Evolutionary conservation across 768 basidiomycete genomes (phyloP).

Genomic region (Rickenella mellea): DNA sequence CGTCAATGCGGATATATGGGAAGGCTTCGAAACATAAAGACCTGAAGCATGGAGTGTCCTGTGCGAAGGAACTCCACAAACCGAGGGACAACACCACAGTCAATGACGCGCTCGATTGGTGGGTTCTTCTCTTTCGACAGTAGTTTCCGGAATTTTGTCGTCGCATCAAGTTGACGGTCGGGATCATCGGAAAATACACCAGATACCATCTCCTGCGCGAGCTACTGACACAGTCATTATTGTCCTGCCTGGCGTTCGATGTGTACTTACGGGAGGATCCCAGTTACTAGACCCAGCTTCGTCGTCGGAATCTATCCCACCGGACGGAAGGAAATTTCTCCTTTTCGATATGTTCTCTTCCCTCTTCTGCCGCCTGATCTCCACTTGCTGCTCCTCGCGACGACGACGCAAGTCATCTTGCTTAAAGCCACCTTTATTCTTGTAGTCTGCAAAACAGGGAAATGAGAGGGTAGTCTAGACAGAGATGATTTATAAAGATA

Average conservation of each 20-base stretch:
- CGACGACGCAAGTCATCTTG: constrained; percentile 91
- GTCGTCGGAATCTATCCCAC: constrained; percentile 83
- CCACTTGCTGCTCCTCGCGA: constrained; percentile 97
- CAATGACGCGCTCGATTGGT: constrained; percentile 96
- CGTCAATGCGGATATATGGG: constrained; percentile 3
- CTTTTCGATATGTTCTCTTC: constrained; percentile 99
- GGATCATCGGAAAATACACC: constrained; percentile 89
- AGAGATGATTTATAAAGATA: background rate
- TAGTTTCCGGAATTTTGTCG: constrained; percentile 96
- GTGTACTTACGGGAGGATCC: constrained; percentile 63
- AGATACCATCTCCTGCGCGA: constrained; percentile 85
- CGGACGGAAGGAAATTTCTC: constrained; percentile 78
- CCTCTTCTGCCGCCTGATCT: constrained; percentile 96
- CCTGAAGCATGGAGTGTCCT: constrained; percentile 80
- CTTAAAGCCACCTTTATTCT: constrained; percentile 83
- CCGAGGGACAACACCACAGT: constrained; percentile 92
- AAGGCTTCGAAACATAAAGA: constrained; percentile 20
- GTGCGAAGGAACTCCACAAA: constrained; percentile 90
- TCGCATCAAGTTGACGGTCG: constrained; percentile 91
- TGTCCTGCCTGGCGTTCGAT: constrained; percentile 4
- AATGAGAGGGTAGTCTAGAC: background rate
- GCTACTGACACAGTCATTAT: constrained; percentile 28
- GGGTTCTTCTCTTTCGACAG: constrained; percentile 99
- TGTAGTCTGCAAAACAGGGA: constrained; percentile 51
- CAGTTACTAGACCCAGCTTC: constrained; percentile 57